These are phyloP conservation scores for Nothopassalora personata DNA, from an alignment of 2,329 filamentous ascomycete species.

Conservation along the genomic window DNA sequence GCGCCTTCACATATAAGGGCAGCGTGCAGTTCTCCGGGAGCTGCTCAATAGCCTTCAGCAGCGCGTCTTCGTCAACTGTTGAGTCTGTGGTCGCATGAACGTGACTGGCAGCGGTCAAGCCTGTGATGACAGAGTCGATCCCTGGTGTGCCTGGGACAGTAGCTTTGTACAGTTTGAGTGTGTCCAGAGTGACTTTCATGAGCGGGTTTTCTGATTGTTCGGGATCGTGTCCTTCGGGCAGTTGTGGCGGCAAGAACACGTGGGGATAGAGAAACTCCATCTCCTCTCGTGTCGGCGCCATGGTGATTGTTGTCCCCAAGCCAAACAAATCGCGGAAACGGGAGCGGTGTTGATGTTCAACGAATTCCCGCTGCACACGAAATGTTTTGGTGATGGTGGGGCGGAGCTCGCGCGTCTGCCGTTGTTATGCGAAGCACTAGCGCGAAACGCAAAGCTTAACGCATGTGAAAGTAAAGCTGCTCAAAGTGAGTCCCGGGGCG, in stretches of 20 bases:
- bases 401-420: background rate
- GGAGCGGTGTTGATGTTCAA: background rate
- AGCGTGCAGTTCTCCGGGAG: background rate
- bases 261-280: background rate
- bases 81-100: too few species aligned
- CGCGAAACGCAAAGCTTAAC: too few species aligned
- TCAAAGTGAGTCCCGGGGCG: background rate
- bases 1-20: conserved; percentile 7
- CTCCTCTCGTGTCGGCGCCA: background rate
- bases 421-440: too few species aligned
- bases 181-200: background rate
- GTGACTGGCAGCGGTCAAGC: too few species aligned
- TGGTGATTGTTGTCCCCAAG: background rate
- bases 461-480: conserved; percentile 1
- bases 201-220: background rate
- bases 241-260: conserved; percentile 2
- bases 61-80: too few species aligned
- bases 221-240: background rate
- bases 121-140: background rate
- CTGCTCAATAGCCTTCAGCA: too few species aligned
- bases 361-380: background rate
- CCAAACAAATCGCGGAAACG: background rate
- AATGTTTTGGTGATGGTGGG: background rate
- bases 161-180: background rate
- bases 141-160: background rate